A percentile compares a stretch with the other conserved stretches of the same genome.
These are phyloP conservation scores for Aspergillus texensis DNA, from an alignment of 2,329 filamentous ascomycete genomes.

Conservation along the genomic window DNA sequence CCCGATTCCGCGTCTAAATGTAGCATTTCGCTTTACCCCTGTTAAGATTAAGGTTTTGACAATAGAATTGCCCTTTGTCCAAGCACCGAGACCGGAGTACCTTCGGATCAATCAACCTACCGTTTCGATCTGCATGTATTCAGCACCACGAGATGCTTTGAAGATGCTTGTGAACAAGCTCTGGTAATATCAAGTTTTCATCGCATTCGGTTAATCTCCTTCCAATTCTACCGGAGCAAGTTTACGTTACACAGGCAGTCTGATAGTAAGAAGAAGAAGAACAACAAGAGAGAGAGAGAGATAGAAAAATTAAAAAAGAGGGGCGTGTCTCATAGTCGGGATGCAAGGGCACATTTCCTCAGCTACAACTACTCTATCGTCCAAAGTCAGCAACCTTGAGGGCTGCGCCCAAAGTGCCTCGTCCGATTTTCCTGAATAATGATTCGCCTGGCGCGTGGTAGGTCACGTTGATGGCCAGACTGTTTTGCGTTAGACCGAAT, in stretches of 20 bases:
- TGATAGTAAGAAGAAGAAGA: background rate
- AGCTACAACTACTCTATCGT: background rate
- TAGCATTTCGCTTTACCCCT: background rate
- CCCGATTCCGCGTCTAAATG: background rate
- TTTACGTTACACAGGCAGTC: background rate
- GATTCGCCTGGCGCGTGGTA: conserved; percentile 18
- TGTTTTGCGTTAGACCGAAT: conserved; percentile 42
- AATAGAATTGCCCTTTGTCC: background rate
- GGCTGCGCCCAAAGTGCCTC: conserved; percentile 3
- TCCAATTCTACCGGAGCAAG: background rate
- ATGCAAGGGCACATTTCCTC: conserved; percentile 10
- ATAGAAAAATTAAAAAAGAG: background rate
- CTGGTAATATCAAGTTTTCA: background rate
- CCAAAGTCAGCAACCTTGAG: conserved; percentile 1
- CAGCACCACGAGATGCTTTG: background rate
- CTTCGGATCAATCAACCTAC: background rate
- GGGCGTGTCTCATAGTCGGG: background rate
- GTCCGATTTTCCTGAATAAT: conserved; percentile 6
- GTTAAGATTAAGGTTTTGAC: background rate
- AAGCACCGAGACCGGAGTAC: background rate
- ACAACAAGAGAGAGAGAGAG: background rate
- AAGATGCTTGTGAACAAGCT: background rate
- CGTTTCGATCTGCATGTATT: background rate
- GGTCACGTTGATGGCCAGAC: conserved; percentile 42
- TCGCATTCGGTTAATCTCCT: background rate